Evolutionary conservation across 2,329 filamentous ascomycete species (phyloP).

Genomic region (Helminthosporium solani): DNA sequence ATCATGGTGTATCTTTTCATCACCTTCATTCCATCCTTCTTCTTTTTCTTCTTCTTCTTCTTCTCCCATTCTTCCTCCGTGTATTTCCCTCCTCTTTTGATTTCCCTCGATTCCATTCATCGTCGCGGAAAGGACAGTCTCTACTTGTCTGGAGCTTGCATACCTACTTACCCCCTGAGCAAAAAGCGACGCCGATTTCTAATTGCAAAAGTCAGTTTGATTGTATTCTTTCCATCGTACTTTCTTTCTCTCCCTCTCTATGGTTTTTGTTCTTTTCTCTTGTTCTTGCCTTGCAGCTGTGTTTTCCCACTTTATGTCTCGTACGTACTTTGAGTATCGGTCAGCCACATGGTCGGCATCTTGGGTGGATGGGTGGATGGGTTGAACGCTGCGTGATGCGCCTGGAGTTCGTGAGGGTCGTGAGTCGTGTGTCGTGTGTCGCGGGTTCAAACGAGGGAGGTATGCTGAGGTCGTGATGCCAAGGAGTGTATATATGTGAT

Average conservation of each 20-base stretch:
- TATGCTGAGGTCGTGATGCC: neutral
- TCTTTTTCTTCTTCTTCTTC: too few relatives aligned
- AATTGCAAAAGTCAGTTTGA: slow-evolving; percentile 16
- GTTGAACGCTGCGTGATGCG: slow-evolving; percentile 4
- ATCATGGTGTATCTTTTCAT: neutral
- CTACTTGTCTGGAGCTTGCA: too few relatives aligned
- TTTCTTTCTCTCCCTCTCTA: neutral
- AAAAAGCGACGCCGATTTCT: slow-evolving; percentile 98
- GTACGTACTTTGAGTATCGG: slow-evolving; percentile 86
- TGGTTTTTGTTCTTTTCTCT: too few relatives aligned
- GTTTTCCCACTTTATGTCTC: neutral
- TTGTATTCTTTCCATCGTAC: neutral
- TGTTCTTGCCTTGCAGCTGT: too few relatives aligned
- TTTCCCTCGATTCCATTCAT: too few relatives aligned
- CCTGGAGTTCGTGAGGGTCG: neutral
- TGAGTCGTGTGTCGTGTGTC: too few relatives aligned
- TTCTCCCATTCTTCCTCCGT: too few relatives aligned
- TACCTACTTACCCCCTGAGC: slow-evolving; percentile 80
- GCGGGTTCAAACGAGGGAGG: neutral
- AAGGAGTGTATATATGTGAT: neutral
- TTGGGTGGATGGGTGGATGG: slow-evolving; percentile 23
- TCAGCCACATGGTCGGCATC: slow-evolving; percentile 91
- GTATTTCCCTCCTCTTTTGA: too few relatives aligned
- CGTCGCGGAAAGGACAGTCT: too few relatives aligned
- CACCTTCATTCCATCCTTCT: too few relatives aligned